Percentiles rank a stretch among this genome's conserved stretches.
phyloP scores from a whole-genome alignment of 345 rosid genomes.

The Salix arbutifolia region DNA sequence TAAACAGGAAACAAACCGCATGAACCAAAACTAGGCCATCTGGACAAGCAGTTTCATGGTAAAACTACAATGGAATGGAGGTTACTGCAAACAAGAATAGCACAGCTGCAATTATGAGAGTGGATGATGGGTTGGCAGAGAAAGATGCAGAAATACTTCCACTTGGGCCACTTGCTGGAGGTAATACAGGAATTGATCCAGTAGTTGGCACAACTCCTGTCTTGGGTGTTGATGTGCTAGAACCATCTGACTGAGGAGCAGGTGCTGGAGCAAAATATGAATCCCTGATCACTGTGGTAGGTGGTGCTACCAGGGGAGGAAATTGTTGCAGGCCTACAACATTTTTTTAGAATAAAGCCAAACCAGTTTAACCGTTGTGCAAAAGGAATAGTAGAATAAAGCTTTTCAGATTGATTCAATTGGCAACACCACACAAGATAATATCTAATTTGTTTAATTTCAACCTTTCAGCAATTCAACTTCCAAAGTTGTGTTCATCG shows the following conservation, averaged over 20 bases:
- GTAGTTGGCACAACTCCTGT: conserved; percentile 47
- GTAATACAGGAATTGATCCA: conserved; percentile 52
- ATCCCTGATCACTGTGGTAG: conserved; percentile 53
- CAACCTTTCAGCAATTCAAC: not conserved
- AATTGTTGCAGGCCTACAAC: conserved; percentile 68
- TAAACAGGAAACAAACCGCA: conserved; percentile 9
- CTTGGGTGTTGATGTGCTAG: conserved; percentile 37
- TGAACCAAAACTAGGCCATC: conserved; percentile 15
- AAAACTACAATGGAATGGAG: conserved; percentile 30
- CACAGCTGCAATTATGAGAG: conserved; percentile 18
- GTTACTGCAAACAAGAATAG: conserved; percentile 24
- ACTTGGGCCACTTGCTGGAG: conserved; percentile 53
- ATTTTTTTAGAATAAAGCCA: conserved; percentile 17
- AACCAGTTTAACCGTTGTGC: not conserved
- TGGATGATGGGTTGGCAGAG: conserved; percentile 28
- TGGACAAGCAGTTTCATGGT: not conserved
- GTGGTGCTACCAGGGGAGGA: conserved; percentile 72
- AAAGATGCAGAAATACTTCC: conserved; percentile 52
- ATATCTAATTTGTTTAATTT: not conserved
- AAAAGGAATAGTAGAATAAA: not conserved
- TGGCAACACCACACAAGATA: not conserved
- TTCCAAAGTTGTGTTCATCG: not conserved
- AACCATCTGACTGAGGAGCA: conserved; percentile 42
- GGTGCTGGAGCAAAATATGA: conserved; percentile 59
- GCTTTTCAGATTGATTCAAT: not conserved